phyloP scores from a whole-genome alignment of 2,329 filamentous ascomycete genomes.

The Trichophyton mentagrophytes region DNA sequence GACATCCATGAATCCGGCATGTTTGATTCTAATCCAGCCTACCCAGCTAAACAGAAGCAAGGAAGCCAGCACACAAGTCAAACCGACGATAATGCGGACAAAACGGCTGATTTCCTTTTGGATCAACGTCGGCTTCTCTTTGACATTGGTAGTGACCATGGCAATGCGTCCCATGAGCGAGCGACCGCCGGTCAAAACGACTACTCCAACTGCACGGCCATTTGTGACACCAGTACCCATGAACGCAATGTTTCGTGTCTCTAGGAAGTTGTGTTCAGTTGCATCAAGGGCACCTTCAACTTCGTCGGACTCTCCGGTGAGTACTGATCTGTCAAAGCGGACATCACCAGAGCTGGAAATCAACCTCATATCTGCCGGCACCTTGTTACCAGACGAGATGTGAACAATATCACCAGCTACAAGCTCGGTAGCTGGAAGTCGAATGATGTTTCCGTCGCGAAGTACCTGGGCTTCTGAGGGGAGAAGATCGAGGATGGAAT shows the following conservation, averaged over 20 bases:
- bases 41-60: conserved; percentile 37
- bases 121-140: conserved; percentile 53
- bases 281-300: conserved; percentile 50
- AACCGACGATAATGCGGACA: conserved; percentile 52
- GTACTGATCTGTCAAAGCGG: conserved; percentile 59
- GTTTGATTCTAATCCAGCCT: conserved; percentile 52
- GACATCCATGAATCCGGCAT: conserved; percentile 61
- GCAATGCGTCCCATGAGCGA: conserved; percentile 69
- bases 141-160: conserved; percentile 56
- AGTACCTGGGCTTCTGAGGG: conserved; percentile 56
- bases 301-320: conserved; percentile 57
- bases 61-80: conserved; percentile 30
- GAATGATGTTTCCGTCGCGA: conserved; percentile 43
- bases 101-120: conserved; percentile 63
- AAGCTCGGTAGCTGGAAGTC: conserved; percentile 45
- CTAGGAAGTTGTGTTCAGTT: conserved; percentile 61
- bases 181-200: conserved; percentile 57
- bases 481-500: conserved; percentile 65
- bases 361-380: conserved; percentile 62
- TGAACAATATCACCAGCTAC: conserved; percentile 59
- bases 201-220: conserved; percentile 52
- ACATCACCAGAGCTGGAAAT: conserved; percentile 55
- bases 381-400: conserved; percentile 58
- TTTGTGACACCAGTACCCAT: conserved; percentile 68
- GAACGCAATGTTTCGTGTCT: conserved; percentile 62